A percentile compares a stretch with the other conserved stretches of the same genome.
Evolutionary conservation across 768 basidiomycete species (phyloP).

Genomic region (Mrakia gelida): DNA sequence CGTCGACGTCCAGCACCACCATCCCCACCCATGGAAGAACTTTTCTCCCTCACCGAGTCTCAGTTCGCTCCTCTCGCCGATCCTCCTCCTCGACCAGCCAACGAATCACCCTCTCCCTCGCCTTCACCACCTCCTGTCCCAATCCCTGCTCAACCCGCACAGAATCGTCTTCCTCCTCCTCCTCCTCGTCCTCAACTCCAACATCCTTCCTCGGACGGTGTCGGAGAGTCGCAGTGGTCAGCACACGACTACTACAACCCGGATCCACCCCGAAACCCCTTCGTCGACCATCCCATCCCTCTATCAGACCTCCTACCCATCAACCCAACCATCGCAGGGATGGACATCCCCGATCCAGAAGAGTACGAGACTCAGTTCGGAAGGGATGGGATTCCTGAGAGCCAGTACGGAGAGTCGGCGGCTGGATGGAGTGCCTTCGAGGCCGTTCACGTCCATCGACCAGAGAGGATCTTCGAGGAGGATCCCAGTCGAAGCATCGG

Average conservation of each 20-base stretch:
- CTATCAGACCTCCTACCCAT: not conserved
- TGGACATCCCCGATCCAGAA: slow-evolving; percentile 10
- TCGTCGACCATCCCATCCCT: not conserved
- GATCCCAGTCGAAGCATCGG: not conserved
- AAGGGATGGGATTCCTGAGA: not conserved
- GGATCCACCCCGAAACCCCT: not conserved
- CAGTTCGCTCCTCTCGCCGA: not conserved
- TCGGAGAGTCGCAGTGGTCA: slow-evolving; percentile 3
- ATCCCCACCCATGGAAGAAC: not conserved
- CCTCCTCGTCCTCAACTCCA: not conserved
- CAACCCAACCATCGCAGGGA: slow-evolving; percentile 7
- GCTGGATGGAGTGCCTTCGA: slow-evolving; percentile 14
- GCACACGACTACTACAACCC: slow-evolving; percentile 5
- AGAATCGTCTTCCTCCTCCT: too few relatives aligned
- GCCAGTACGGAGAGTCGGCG: not conserved
- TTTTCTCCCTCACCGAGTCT: not conserved
- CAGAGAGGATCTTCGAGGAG: not conserved
- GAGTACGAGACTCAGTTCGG: slow-evolving; percentile 13
- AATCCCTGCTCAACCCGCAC: too few relatives aligned
- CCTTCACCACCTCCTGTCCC: not conserved
- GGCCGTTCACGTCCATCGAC: not conserved
- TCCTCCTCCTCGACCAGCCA: not conserved
- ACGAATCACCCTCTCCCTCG: not conserved
- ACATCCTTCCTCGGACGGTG: not conserved
- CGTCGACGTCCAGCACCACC: not conserved